Conservation (phyloP, 2,329 filamentous ascomycete genomes). For the Cytospora piceae region DNA sequence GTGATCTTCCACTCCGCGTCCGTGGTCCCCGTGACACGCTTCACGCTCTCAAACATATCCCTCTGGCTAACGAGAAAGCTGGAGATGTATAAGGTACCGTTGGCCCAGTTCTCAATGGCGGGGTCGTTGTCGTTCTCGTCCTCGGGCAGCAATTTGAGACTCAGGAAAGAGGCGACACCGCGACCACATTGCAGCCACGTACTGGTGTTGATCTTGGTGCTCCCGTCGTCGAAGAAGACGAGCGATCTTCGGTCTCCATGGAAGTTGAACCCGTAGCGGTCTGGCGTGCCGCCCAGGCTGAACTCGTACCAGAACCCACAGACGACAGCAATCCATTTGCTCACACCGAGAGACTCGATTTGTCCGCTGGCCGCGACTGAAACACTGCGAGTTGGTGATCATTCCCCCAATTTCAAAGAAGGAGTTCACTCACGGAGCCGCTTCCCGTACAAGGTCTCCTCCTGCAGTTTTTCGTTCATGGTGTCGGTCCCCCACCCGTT, state of each 20-base stretch:
- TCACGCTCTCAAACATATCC: conserved; percentile 66
- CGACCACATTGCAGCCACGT: conserved; percentile 60
- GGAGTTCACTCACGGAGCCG: conserved; percentile 29
- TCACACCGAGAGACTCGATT: conserved; percentile 44
- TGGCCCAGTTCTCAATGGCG: conserved; percentile 36
- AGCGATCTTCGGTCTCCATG: conserved; percentile 26
- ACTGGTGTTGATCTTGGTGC: conserved; percentile 57
- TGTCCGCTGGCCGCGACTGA: conserved; percentile 36
- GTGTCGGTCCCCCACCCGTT: conserved; percentile 43
- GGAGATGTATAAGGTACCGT: conserved; percentile 54
- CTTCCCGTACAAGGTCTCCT: conserved; percentile 16
- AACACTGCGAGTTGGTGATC: neutral
- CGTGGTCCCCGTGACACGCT: conserved; percentile 59
- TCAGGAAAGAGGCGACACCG: conserved; percentile 48
- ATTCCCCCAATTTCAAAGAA: conserved; percentile 8
- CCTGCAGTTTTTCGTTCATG: conserved; percentile 21
- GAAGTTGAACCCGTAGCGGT: conserved; percentile 37
- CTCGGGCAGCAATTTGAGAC: conserved; percentile 41
- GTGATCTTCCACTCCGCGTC: conserved; percentile 64
- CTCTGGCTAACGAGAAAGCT: conserved; percentile 64
- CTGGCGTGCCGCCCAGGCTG: conserved; percentile 42
- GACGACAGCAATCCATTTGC: conserved; percentile 39
- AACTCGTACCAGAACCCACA: conserved; percentile 59
- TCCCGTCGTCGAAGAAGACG: conserved; percentile 58
- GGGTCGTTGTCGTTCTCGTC: conserved; percentile 27